Evolutionary conservation across 164 flowering plant genomes (phyloP).

Genomic region (Liquidambar formosana): DNA sequence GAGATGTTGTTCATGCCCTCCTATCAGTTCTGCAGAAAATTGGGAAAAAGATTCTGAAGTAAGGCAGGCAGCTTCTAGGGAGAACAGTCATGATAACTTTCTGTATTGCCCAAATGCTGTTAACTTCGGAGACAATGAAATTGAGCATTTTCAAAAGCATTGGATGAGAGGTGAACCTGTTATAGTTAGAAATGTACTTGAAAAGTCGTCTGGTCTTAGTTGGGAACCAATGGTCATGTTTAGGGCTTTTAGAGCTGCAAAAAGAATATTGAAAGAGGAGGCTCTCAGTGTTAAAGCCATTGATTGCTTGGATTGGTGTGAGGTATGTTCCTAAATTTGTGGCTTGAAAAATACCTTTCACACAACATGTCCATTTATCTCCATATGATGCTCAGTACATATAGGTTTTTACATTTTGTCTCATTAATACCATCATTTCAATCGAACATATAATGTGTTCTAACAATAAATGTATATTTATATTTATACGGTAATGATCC

Average conservation of each 20-base stretch:
- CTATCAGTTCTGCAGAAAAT: constrained; percentile 12
- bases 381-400: neutral
- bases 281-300: constrained; percentile 58
- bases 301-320: constrained; percentile 88
- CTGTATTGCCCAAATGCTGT: constrained; percentile 66
- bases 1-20: constrained; percentile 43
- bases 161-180: constrained; percentile 86
- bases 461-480: neutral
- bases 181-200: constrained; percentile 64
- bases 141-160: constrained; percentile 75
- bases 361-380: neutral
- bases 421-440: neutral
- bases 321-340: constrained; percentile 42
- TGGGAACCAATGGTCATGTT: constrained; percentile 97
- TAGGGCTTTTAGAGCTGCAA: constrained; percentile 61
- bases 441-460: neutral
- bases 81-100: constrained; percentile 51
- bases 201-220: constrained; percentile 62
- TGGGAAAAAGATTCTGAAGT: constrained; percentile 22
- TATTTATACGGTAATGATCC: neutral
- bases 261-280: constrained; percentile 38
- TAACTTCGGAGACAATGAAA: constrained; percentile 32
- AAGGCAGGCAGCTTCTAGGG: constrained; percentile 61
- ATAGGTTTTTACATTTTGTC: neutral
- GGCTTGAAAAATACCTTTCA: neutral